Evolutionary conservation across 2,329 filamentous ascomycete genomes (phyloP).

Genomic region (Grosmannia clavigera): DNA sequence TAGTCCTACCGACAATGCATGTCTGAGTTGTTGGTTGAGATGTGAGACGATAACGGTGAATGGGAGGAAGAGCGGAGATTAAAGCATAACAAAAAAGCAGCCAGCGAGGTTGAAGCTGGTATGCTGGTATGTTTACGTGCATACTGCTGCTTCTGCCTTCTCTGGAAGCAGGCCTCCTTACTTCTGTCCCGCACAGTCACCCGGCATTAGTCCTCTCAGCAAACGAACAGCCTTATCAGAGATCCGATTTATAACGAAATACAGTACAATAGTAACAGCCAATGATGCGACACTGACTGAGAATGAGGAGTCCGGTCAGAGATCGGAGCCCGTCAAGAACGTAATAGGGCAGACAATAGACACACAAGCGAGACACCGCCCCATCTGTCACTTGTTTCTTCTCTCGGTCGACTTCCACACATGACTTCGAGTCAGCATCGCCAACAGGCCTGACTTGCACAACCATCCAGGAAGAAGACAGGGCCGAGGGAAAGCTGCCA

Average conservation of each 20-base stretch:
- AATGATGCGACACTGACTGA: neutral
- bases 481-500: neutral
- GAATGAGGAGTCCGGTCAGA: neutral
- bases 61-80: neutral
- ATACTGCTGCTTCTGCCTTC: no score
- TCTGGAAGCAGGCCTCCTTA: no score
- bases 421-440: neutral
- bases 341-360: neutral
- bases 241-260: neutral
- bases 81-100: neutral
- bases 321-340: neutral
- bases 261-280: neutral
- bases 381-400: neutral
- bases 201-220: no score
- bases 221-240: neutral
- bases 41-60: neutral
- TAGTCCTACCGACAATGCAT: neutral
- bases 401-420: neutral
- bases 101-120: no score
- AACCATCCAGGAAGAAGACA: no score
- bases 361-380: neutral
- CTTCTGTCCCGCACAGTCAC: no score
- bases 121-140: no score
- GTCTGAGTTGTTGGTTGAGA: neutral
- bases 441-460: neutral